These are phyloP conservation scores for Aspergillus fructus DNA, from an alignment of 2,329 filamentous ascomycete species.

Conservation along the genomic window DNA sequence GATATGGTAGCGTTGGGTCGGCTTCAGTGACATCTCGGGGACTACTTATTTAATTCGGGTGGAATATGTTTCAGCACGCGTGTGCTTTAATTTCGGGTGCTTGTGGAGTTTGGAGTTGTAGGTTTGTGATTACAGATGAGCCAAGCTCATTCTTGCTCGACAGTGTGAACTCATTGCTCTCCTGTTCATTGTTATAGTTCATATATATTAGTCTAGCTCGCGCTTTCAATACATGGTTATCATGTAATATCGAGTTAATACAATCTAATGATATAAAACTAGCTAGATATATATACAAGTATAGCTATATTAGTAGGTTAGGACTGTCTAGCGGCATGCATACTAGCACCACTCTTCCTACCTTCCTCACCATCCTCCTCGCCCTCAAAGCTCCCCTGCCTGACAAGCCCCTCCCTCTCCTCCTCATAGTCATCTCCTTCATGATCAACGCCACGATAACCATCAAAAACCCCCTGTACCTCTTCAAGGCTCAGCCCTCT, in stretches of 20 bases:
- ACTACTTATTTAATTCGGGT: not conserved
- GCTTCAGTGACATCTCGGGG: not conserved
- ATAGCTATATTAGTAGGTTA: not conserved
- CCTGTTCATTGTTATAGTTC: not conserved
- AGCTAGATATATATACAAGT: not conserved
- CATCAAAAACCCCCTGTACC: conserved; percentile 55
- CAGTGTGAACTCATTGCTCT: not conserved
- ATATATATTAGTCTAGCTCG: not conserved
- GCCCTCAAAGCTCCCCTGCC: not conserved
- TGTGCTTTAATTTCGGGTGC: not conserved
- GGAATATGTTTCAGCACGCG: not conserved
- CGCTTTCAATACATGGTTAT: not conserved
- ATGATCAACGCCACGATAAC: not conserved
- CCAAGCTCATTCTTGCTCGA: not conserved
- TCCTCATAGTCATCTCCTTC: not conserved
- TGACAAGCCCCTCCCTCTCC: conserved; percentile 1
- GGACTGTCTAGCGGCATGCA: not conserved
- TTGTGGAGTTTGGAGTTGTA: not conserved
- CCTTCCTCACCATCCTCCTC: not conserved
- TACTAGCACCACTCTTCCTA: not conserved
- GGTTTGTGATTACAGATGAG: not conserved
- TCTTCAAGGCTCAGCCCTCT: conserved; percentile 56
- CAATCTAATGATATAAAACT: not conserved
- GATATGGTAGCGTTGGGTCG: not conserved
- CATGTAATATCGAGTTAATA: not conserved